Evolutionary conservation across 805 yeast species (phyloP), one percentile per base, ranked within the genome.

Genomic region (Pichia eremophila): DNA sequence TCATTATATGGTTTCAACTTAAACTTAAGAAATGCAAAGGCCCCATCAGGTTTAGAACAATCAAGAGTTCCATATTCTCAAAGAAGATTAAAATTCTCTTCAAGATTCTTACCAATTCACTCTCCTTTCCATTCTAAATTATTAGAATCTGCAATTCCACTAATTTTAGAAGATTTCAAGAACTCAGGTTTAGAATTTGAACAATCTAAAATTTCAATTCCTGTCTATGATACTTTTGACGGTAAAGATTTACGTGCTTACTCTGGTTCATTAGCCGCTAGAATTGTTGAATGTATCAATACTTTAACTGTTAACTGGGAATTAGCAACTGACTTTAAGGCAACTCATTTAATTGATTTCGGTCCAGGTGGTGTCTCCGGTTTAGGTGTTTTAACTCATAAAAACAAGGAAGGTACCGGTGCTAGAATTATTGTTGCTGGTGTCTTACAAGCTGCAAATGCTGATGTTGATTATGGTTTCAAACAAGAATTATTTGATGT

Each of bases 331-430:
- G 64, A 78, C 55, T 87, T 86, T 65, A 65, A 77, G 43, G 77
- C 93, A 28, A 85, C 97, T 42, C 99, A 93, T 65, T 78, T 93
- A 59, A 67, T 93, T 53, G 99, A 93, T 70, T 93, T 93, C 59
- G 99, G 99, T 65, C 99, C 99, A 52, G 99, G 99, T 69, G 98
- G 98, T 58, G 81, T 87, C 37, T 86, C 97, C 41, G 99, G 99
- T 60, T 75, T 93, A 56, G 99, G 99, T 70, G 85, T 85, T 52
- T 76, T 93, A 58, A 93, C 99, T 49, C 96, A 89, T 70, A 84
- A 95, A 71, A 93, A 91, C 75, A 93, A 91, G 69, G 99, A 93
- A 60, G 99, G 99, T 68, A 88, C 97, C 45, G 99, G 99, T 69
- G 85, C 85, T 44, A 85, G 99, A 69, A 74, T 91, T 54, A 87